These are phyloP conservation scores for Populus tremula DNA, from an alignment of 345 rosid genomes.

Conservation along the genomic window DNA sequence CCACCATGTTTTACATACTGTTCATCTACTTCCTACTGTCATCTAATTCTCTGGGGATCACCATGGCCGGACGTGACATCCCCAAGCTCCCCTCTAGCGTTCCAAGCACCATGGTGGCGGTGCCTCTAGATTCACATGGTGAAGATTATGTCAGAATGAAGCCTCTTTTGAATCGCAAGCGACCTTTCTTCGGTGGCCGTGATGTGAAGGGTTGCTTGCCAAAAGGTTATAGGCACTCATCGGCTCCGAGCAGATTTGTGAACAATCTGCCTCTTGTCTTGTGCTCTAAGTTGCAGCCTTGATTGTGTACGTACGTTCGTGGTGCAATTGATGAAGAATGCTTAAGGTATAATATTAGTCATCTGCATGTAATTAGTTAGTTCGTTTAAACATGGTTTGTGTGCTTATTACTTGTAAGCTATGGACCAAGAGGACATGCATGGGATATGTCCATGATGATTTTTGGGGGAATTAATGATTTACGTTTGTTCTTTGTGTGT, in stretches of 20 bases:
- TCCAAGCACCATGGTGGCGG: conserved; percentile 63
- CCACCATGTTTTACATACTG: neutral
- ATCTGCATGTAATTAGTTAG: neutral
- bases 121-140: conserved; percentile 10
- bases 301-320: neutral
- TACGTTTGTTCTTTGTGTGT: neutral
- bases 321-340: neutral
- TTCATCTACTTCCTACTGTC: conserved; percentile 15
- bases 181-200: conserved; percentile 34
- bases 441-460: neutral
- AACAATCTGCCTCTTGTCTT: conserved; percentile 67
- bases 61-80: conserved; percentile 33
- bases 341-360: neutral
- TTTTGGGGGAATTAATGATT: neutral
- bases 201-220: conserved; percentile 71
- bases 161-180: conserved; percentile 33
- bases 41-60: neutral
- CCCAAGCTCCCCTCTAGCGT: conserved; percentile 45
- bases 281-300: conserved; percentile 32
- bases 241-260: conserved; percentile 85
- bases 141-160: conserved; percentile 42
- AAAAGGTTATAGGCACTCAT: conserved; percentile 62
- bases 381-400: neutral
- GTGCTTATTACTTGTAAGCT: neutral
- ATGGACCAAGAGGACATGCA: neutral